A percentile compares a stretch with the other conserved stretches of the same genome.
Evolutionary conservation across 2,329 filamentous ascomycete genomes (phyloP).

Genomic region (Alternaria incomplexa): DNA sequence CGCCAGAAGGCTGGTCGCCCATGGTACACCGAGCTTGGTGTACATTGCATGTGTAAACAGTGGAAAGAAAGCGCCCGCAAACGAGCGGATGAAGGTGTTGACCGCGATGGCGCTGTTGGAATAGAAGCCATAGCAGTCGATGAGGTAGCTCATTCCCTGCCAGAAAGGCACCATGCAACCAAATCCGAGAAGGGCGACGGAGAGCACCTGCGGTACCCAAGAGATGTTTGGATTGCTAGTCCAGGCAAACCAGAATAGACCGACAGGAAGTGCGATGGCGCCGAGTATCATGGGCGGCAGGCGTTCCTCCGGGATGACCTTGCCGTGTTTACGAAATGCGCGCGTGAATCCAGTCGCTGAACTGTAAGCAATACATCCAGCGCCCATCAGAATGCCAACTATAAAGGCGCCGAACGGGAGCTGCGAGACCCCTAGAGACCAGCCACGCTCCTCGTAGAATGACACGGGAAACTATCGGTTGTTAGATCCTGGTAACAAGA

Average conservation of each 20-base stretch:
- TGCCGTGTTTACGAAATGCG: slow-evolving; percentile 46
- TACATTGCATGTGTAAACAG: slow-evolving; percentile 59
- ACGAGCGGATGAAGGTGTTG: slow-evolving; percentile 58
- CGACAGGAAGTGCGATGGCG: slow-evolving; percentile 61
- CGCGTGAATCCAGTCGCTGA: slow-evolving; percentile 43
- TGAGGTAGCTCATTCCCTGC: slow-evolving; percentile 81
- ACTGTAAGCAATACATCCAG: slow-evolving; percentile 39
- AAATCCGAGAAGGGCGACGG: slow-evolving; percentile 68
- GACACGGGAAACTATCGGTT: slow-evolving; percentile 64
- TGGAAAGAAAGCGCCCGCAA: slow-evolving; percentile 59
- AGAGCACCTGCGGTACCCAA: slow-evolving; percentile 64
- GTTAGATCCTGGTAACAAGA: background rate
- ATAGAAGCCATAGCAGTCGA: slow-evolving; percentile 64
- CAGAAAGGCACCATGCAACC: slow-evolving; percentile 82
- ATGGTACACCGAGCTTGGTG: slow-evolving; percentile 40
- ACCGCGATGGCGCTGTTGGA: slow-evolving; percentile 56
- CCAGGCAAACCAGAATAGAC: slow-evolving; percentile 68
- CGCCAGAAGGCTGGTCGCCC: slow-evolving; percentile 42
- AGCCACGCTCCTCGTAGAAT: slow-evolving; percentile 69
- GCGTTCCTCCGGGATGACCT: slow-evolving; percentile 64
- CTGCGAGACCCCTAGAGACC: slow-evolving; percentile 63
- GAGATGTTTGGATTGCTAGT: slow-evolving; percentile 57
- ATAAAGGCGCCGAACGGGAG: slow-evolving; percentile 71
- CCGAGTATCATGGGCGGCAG: slow-evolving; percentile 71
- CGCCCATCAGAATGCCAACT: slow-evolving; percentile 64